Percentiles rank a stretch among this genome's conserved stretches.
Evolutionary conservation across 306 rosid species (phyloP).

Genomic region (Trifolium subterraneum): DNA sequence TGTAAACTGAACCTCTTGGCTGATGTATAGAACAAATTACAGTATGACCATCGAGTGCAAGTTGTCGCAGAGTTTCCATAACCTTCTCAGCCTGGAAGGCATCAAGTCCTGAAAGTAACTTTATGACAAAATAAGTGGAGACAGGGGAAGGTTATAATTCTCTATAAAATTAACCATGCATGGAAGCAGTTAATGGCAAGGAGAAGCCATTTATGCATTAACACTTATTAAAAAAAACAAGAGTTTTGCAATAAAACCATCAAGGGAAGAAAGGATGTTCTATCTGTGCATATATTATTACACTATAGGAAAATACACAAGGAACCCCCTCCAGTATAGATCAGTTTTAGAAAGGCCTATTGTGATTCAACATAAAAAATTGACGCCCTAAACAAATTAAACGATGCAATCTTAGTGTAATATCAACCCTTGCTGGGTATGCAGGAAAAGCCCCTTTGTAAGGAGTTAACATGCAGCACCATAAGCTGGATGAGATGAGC

Average conservation of each 20-base stretch:
- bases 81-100: conserved; percentile 98
- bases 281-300: conserved; percentile 15
- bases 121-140: conserved; percentile 18
- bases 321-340: conserved; percentile 28
- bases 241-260: background rate
- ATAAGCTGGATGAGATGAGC: background rate
- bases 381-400: background rate
- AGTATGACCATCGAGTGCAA: conserved; percentile 92
- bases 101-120: conserved; percentile 80
- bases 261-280: conserved; percentile 1
- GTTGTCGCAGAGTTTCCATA: conserved; percentile 84
- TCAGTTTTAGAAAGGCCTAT: conserved; percentile 9
- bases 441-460: background rate
- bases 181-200: conserved; percentile 15
- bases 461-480: background rate
- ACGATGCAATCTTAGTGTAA: background rate
- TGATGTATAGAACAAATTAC: conserved; percentile 95
- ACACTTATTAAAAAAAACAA: conserved; percentile 19
- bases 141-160: background rate
- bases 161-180: conserved; percentile 9
- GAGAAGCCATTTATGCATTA: conserved; percentile 31
- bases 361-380: conserved; percentile 11
- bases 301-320: background rate
- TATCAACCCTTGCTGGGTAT: background rate
- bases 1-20: conserved; percentile 90